A percentile compares a stretch with the other conserved stretches of the same genome.
phyloP scores from a whole-genome alignment of 495 filamentous ascomycete genomes.

The Platismatia glauca region DNA sequence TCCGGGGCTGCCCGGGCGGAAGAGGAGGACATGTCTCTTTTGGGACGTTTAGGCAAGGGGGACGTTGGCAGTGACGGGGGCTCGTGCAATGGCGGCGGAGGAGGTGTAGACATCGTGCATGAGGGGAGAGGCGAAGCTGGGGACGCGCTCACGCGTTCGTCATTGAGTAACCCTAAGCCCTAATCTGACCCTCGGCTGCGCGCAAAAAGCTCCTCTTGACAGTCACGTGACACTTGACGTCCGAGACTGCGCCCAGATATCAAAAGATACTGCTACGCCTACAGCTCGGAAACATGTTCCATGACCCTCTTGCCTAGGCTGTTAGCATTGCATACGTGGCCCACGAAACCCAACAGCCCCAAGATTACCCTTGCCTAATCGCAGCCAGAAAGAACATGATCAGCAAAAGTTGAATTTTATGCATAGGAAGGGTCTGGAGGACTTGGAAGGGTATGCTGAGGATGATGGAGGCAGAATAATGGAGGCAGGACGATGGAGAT shows the following conservation, averaged over 20 bases:
- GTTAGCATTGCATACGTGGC: not conserved
- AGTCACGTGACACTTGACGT: too few relatives aligned
- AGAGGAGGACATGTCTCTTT: conserved; percentile 32
- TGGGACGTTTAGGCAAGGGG: conserved; percentile 57
- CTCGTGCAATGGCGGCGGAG: conserved; percentile 19
- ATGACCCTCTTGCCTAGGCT: not conserved
- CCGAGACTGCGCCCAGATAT: too few relatives aligned
- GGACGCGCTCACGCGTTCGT: conserved; percentile 7
- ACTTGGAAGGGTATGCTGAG: not conserved
- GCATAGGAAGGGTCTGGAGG: not conserved
- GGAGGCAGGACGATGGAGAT: not conserved
- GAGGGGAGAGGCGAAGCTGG: not conserved
- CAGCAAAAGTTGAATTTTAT: not conserved
- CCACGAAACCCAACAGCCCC: not conserved
- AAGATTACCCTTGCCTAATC: not conserved
- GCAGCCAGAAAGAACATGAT: not conserved
- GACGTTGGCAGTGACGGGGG: conserved; percentile 50
- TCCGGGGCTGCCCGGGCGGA: conserved; percentile 28
- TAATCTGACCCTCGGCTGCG: too few relatives aligned
- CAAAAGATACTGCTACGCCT: not conserved
- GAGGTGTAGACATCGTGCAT: conserved; percentile 15
- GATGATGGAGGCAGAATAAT: not conserved
- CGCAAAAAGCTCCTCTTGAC: too few relatives aligned
- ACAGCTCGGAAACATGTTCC: not conserved
- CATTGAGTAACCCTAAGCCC: conserved; percentile 7